Evolutionary conservation across 2,329 filamentous ascomycete genomes (phyloP), one percentile per base, ranked within the genome.

Genomic region (Sporothrix variecibatus): DNA sequence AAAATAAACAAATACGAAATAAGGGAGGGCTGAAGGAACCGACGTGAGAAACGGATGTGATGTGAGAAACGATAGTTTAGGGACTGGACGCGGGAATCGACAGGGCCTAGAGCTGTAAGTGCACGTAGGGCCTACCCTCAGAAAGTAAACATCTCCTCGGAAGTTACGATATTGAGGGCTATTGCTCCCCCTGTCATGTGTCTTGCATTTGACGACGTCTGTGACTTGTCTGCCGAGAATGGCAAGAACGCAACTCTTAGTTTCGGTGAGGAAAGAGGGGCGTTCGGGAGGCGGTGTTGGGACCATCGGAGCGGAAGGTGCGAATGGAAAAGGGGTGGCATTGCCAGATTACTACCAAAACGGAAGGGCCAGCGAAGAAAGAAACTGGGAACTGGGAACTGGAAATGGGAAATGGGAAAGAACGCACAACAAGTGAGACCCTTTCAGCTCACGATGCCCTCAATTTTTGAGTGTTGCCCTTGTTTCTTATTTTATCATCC

Each of bases 201-300:
- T 38, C 51, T 56, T 56, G 51, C 51, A 28, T 40, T n/a, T 40
- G 4, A 38, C 2, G 17, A 12, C 15, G n/a, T 60, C 56, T 31
- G 28, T 40, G 43, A 49, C 15, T 4, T 49, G 43, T 49, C 43
- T 64, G 58, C 60, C 60, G 60, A 64, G n/a, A 64, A 23, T n/a
- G 20, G 60, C 60, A 64, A 40, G n/a, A 64, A 64, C 58, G 12
- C 53, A 20, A 20, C 9, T 34, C 31, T n/a, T 20, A n/a, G 34
- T 40, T 64, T 65, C 38, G 38, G 62, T 28, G 38, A 65, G 38
- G 62, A 65, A 46, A 46, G 62, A 46, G 62, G 38, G n/a, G 53
- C 23, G 26, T 28, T 23, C n/a, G 8, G n/a, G 51, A 26, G 58
- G 58, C 58, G 20, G 56, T 60, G 56, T 17, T 31, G 56, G 26